Percentiles rank a stretch among this genome's conserved stretches.
These are phyloP conservation scores for Liquidambar formosana DNA, from an alignment of 164 flowering plant species.

Conservation along the genomic window DNA sequence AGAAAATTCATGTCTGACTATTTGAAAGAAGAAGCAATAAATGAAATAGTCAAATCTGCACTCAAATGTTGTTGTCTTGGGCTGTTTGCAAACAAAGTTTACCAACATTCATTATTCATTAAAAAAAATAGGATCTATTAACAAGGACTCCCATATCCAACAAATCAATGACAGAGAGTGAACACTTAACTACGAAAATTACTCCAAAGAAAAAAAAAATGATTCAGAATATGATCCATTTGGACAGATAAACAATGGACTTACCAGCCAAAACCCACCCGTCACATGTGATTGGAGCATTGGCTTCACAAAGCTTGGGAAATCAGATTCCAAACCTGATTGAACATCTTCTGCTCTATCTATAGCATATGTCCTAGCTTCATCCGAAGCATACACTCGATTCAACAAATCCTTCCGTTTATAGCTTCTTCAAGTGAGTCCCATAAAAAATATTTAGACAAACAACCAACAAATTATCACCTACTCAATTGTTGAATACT, in stretches of 20 bases:
- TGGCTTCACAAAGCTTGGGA: conserved; percentile 64
- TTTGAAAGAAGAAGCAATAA: neutral
- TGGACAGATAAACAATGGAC: neutral
- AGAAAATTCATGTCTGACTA: neutral
- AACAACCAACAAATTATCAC: neutral
- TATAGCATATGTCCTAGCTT: conserved; percentile 35
- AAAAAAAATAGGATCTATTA: too few species aligned
- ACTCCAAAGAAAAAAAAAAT: too few species aligned
- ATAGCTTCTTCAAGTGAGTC: conserved; percentile 16
- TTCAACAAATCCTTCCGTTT: conserved; percentile 36
- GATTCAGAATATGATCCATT: too few species aligned
- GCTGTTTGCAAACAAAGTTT: too few species aligned
- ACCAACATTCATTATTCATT: too few species aligned
- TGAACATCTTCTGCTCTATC: conserved; percentile 45
- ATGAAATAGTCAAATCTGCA: neutral
- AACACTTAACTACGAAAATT: too few species aligned
- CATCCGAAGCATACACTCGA: conserved; percentile 46
- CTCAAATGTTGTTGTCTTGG: too few species aligned
- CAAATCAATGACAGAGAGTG: too few species aligned
- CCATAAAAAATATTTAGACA: neutral
- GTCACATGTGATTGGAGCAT: conserved; percentile 76
- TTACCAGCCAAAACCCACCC: conserved; percentile 80
- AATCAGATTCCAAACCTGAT: conserved; percentile 33
- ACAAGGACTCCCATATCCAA: too few species aligned
- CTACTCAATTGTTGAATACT: neutral